Base-by-base conservation (phyloP, 805 yeast species). In the Myxozyma monticola region DNA sequence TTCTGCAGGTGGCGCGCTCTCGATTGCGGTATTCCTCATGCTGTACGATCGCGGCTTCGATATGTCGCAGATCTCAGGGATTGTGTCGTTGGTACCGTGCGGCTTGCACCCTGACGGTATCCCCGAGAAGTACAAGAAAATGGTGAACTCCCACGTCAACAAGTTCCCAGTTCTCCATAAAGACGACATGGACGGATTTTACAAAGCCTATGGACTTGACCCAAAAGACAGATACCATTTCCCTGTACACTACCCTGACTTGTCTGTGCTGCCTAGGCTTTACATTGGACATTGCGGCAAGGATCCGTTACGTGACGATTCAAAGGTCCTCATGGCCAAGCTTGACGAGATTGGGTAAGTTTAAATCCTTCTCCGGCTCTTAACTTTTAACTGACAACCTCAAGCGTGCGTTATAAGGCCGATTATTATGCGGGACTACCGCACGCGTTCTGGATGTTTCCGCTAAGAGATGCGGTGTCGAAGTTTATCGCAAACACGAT, bases 391-490 rank as follows among this genome's bases (percentile, higher is more conserved):
- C n/a, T n/a, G n/a, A n/a, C n/a, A n/a, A n/a, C n/a, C n/a, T n/a
- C n/a, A n/a, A n/a, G n/a, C n/a, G n/a, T n/a, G n/a, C n/a, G n/a
- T n/a, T n/a, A n/a, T n/a, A n/a, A n/a, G n/a, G n/a, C n/a, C n/a
- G n/a, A n/a, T n/a, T n/a, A n/a, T n/a, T n/a, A n/a, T n/a, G n/a
- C n/a, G n/a, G 42, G 35, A 8, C 35, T 39, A 8, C 43, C 43
- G 43, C 43, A 39, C 35, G 22, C 21, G 15, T 39, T 39, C 25
- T 39, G 43, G 43, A 20, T 28, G 24, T 15, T 28, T 17, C 43
- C 35, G 24, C 15, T 39, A 17, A 25, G 14, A 26, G 17, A 17
- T 18, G 43, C 43, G 26, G 7, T 31, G 33, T 22, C 10, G 25
- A 10, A 7, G 14, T 39, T 30, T 20, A 35, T 21, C 12, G 15